phyloP scores from a whole-genome alignment of 345 rosid genomes.

The Lumnitzera littorea region DNA sequence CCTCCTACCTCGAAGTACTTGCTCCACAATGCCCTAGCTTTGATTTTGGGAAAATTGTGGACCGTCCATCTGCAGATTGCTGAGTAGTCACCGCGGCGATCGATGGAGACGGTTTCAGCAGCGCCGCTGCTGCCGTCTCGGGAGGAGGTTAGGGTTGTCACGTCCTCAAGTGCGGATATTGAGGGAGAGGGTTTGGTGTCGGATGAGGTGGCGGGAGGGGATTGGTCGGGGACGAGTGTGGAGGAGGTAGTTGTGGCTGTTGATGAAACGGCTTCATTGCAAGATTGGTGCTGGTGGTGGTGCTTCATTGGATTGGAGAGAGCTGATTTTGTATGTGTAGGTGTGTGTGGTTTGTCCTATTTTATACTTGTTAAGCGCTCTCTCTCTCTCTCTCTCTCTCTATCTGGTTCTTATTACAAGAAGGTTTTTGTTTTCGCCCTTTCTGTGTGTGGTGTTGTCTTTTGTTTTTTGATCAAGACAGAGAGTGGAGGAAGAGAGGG shows the following conservation, averaged over 20 bases:
- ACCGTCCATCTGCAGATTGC: slow-evolving; percentile 96
- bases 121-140: slow-evolving; percentile 80
- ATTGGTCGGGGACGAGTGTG: slow-evolving; percentile 31
- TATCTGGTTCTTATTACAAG: no score
- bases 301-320: slow-evolving; percentile 13
- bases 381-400: no score
- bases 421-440: no score
- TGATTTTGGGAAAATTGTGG: slow-evolving; percentile 63
- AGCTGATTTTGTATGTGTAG: no score
- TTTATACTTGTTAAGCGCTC: no score
- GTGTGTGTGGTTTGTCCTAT: no score
- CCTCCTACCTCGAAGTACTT: slow-evolving; percentile 98
- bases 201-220: slow-evolving; percentile 39
- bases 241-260: slow-evolving; percentile 20
- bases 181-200: slow-evolving; percentile 13
- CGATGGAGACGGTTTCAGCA: slow-evolving; percentile 66
- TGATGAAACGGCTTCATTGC: slow-evolving; percentile 63
- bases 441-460: no score
- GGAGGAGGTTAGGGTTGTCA: slow-evolving; percentile 44
- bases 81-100: slow-evolving; percentile 73
- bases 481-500: no score
- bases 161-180: slow-evolving; percentile 45
- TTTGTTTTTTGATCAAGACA: no score
- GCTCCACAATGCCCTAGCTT: slow-evolving; percentile 91
- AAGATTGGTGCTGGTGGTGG: slow-evolving; percentile 21